phyloP scores from a whole-genome alignment of 2,329 filamentous ascomycete genomes.

The Fusarium sp. region DNA sequence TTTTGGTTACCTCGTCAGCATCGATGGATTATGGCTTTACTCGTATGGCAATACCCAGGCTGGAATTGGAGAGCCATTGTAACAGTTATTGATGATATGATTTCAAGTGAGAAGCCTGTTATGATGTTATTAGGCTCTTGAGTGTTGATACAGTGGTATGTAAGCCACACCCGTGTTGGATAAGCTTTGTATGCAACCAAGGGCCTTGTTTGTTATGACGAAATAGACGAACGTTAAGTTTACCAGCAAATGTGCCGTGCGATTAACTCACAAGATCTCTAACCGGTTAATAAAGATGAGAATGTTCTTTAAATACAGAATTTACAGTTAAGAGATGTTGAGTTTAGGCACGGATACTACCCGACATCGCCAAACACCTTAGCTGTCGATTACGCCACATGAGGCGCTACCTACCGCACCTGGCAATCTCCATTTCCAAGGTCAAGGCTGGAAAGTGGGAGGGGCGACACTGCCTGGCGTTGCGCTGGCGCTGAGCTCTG shows the following conservation, averaged over 20 bases:
- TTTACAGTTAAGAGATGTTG: not conserved
- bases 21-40: constrained; percentile 6
- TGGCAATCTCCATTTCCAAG: constrained; percentile 28
- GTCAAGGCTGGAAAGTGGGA: constrained; percentile 31
- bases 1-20: constrained; percentile 40
- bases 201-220: constrained; percentile 14
- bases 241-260: not conserved
- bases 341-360: not conserved
- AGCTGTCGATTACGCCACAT: constrained; percentile 35
- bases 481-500: constrained; percentile 14
- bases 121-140: constrained; percentile 13
- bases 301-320: not conserved
- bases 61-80: constrained; percentile 28
- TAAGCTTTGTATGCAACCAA: constrained; percentile 20
- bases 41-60: constrained; percentile 23
- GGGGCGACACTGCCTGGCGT: constrained; percentile 22
- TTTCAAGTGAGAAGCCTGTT: constrained; percentile 13
- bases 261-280: not conserved
- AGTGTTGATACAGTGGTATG: not conserved
- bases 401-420: constrained; percentile 32
- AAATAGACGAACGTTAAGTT: constrained; percentile 9
- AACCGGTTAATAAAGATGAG: too few species aligned
- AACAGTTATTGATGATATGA: constrained; percentile 9
- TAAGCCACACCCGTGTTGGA: constrained; percentile 33
- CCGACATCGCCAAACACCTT: not conserved